These are phyloP conservation scores for Lunasporangiospora selenospora DNA, from an alignment of 192 early-diverging fungal genomes.

Conservation along the genomic window DNA sequence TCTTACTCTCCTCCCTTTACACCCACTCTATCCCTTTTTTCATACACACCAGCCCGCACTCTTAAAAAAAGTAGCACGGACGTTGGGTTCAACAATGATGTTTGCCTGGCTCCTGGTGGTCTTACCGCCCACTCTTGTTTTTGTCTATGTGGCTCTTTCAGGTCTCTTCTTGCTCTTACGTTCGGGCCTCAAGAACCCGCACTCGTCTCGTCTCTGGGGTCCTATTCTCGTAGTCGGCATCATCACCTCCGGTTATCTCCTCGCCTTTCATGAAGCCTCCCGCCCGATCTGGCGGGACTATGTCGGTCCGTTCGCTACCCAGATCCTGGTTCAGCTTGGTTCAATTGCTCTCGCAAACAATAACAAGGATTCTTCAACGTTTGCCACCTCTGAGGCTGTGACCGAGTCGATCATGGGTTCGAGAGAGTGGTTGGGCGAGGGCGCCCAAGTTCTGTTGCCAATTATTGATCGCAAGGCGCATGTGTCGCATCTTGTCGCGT, in stretches of 20 bases:
- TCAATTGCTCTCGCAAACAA: slow-evolving; percentile 25
- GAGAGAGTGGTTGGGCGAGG: slow-evolving; percentile 28
- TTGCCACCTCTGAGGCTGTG: not conserved
- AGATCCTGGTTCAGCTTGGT: slow-evolving; percentile 25
- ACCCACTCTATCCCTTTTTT: not conserved
- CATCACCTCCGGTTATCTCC: slow-evolving; percentile 33
- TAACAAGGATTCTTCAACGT: not conserved
- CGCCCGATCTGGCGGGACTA: slow-evolving; percentile 30
- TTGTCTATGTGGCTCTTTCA: slow-evolving; percentile 40
- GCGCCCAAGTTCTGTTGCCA: slow-evolving; percentile 15
- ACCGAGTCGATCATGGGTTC: not conserved
- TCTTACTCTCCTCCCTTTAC: not conserved
- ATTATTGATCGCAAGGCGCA: slow-evolving; percentile 40
- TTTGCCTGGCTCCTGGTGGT: slow-evolving; percentile 38
- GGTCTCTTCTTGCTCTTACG: slow-evolving; percentile 35
- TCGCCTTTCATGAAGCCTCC: slow-evolving; percentile 37
- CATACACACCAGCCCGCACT: not conserved
- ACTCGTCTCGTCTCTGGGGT: slow-evolving; percentile 24
- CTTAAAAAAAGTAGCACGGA: not conserved
- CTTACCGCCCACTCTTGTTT: slow-evolving; percentile 39
- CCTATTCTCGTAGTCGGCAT: slow-evolving; percentile 19
- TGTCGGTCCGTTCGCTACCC: slow-evolving; percentile 26
- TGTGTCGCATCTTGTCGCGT: slow-evolving; percentile 29
- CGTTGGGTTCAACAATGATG: slow-evolving; percentile 31
- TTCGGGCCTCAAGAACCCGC: slow-evolving; percentile 34